Evolutionary conservation across 306 rosid genomes (phyloP), one percentile per base, ranked within the genome.

Genomic region (Gynostemma pentaphyllum): DNA sequence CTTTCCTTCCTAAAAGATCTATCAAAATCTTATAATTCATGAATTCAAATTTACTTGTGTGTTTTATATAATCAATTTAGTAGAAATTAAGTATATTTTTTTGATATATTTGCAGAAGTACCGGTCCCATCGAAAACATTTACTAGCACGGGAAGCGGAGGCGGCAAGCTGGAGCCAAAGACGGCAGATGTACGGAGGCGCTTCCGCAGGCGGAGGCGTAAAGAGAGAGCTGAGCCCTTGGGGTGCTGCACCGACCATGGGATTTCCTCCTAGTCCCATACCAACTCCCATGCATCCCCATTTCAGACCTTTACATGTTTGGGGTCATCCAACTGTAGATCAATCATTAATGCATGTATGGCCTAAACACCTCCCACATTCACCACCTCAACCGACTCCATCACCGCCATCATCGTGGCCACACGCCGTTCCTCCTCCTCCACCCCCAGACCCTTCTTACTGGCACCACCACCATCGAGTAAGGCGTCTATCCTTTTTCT

Each of bases 141-240:
- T 92, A 81, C 69, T 84, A 15, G 98, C 95, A 5, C 95, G 98
- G 64, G 98, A 92, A 53, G 96, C 96, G 10, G 96, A 86, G 69
- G 96, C 98, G 7, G 96, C 95, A 42, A 86, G 79, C 62, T 88
- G 92, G 98, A 88, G 76, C 32, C 88, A 86, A 72, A 74, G 94
- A 63, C 76, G 95, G 55, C 84, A 87, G 19, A 18, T 81, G 27
- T 83, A 78, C 61, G 79, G 86, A 11, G 70, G 15, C 30, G 59
- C 61, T 13, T 61, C 60, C 4, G 66, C 73, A 0, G 78, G 65
- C 27, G 69, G 50, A 2, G 81, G 74, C 7, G 80, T 70, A 14
- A 86, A 78, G 75, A 79, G 84, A 75, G 80, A 77, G 2, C 41
- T 68, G 11, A 79, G 55, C 70, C 79, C 86, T 1, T 85, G 97